These are phyloP conservation scores for Fragilaria crotonensis DNA, from an alignment of 108 stramenopile genomes.

Conservation along the genomic window DNA sequence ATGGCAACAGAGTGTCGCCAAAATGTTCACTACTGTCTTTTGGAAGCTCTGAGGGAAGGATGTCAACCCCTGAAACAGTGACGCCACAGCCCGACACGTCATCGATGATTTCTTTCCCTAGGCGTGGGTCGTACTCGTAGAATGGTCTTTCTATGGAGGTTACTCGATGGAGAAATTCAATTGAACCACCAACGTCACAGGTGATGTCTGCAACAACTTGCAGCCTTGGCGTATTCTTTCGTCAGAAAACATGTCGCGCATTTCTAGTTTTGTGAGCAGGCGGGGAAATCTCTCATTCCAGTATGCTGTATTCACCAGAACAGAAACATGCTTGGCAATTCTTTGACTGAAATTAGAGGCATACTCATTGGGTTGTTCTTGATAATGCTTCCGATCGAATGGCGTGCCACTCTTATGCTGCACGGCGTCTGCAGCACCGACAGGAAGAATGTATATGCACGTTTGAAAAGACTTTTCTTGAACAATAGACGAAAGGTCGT, in stretches of 20 bases:
- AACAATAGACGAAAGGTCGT: slow-evolving; percentile 43
- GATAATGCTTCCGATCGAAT: slow-evolving; percentile 63
- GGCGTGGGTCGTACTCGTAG: slow-evolving; percentile 53
- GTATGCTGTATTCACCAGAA: slow-evolving; percentile 74
- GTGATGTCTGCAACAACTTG: slow-evolving; percentile 68
- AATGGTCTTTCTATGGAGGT: slow-evolving; percentile 77
- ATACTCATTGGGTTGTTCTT: slow-evolving; percentile 55
- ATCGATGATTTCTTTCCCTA: slow-evolving; percentile 29
- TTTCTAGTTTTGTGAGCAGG: slow-evolving; percentile 58
- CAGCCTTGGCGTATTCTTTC: slow-evolving; percentile 24
- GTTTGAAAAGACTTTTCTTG: slow-evolving; percentile 11
- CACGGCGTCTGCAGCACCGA: slow-evolving; percentile 44
- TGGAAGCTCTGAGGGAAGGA: slow-evolving; percentile 78
- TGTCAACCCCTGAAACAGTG: slow-evolving; percentile 59
- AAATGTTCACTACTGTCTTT: slow-evolving; percentile 75
- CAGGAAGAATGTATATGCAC: slow-evolving; percentile 44
- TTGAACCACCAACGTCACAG: slow-evolving; percentile 69
- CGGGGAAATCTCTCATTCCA: slow-evolving; percentile 84
- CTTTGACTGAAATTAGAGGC: slow-evolving; percentile 46
- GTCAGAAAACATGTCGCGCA: slow-evolving; percentile 26
- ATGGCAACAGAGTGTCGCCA: slow-evolving; percentile 65
- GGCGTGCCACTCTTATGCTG: slow-evolving; percentile 4
- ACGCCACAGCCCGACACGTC: slow-evolving; percentile 46
- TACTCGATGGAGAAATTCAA: slow-evolving; percentile 63
- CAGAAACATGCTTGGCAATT: slow-evolving; percentile 56